Evolutionary conservation across 2,329 filamentous ascomycete species (phyloP).

Genomic region (Paramyrothecium sp.): DNA sequence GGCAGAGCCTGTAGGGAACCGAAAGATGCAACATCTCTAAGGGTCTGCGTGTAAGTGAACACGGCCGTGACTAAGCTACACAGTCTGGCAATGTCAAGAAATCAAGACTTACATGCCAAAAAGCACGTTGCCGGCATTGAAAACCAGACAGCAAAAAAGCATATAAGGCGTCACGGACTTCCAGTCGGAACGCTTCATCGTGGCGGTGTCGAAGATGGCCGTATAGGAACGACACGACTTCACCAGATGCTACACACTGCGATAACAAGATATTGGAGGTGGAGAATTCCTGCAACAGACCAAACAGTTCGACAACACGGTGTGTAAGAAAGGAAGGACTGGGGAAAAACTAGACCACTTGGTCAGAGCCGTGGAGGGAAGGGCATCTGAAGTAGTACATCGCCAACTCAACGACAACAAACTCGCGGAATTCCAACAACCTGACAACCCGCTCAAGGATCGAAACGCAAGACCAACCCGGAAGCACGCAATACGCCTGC

Average conservation of each 20-base stretch:
- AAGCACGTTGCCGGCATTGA: conserved; percentile 2
- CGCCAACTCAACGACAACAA: background rate
- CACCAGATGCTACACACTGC: too few species aligned
- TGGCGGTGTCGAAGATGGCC: background rate
- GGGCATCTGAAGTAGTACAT: background rate
- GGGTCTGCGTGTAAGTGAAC: background rate
- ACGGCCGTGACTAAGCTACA: background rate
- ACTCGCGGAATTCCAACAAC: background rate
- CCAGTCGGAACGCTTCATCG: conserved; percentile 3
- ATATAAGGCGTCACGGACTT: conserved; percentile 1
- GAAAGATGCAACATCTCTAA: conserved; percentile 4
- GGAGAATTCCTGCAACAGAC: background rate
- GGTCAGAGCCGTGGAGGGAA: background rate
- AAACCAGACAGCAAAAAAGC: conserved; percentile 1
- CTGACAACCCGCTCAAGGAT: background rate
- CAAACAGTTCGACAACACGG: background rate
- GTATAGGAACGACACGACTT: too few species aligned
- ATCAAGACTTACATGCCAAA: background rate
- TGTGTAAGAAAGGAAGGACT: background rate
- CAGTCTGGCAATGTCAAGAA: background rate
- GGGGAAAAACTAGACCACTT: background rate
- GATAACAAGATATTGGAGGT: too few species aligned
- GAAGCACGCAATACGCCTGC: background rate
- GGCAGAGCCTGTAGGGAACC: conserved; percentile 5
- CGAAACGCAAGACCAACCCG: background rate